These are phyloP conservation scores for Calonectria pteridis DNA, from an alignment of 2,329 filamentous ascomycete species.

Conservation along the genomic window DNA sequence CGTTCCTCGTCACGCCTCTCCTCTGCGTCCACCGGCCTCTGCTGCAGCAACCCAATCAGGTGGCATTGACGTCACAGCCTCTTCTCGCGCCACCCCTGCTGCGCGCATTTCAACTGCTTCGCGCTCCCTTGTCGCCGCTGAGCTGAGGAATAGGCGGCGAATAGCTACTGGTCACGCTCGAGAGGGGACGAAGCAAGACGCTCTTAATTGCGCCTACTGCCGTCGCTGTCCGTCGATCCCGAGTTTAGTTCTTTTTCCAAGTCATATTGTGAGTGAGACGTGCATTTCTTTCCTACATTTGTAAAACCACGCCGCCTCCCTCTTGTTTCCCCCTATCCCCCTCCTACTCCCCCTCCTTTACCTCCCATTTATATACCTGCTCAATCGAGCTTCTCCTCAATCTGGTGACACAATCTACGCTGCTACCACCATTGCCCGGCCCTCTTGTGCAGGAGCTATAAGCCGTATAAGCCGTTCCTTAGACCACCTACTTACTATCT, in stretches of 20 bases:
- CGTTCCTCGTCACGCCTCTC: constrained; percentile 25
- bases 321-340: constrained; percentile 4
- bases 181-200: constrained; percentile 25
- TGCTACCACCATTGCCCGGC: not conserved
- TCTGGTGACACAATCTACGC: not conserved
- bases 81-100: constrained; percentile 23
- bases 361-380: not conserved
- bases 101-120: constrained; percentile 21
- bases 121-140: constrained; percentile 21
- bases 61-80: constrained; percentile 45
- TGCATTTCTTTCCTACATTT: constrained; percentile 14
- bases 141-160: constrained; percentile 27
- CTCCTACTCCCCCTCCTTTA: constrained; percentile 18
- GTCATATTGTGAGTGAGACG: constrained; percentile 23
- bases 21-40: constrained; percentile 24
- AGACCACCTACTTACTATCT: constrained; percentile 9
- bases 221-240: constrained; percentile 22
- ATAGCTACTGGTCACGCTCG: constrained; percentile 25
- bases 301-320: constrained; percentile 29
- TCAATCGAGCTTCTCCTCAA: not conserved
- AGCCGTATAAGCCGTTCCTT: not conserved
- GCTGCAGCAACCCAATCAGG: constrained; percentile 36
- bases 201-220: constrained; percentile 37
- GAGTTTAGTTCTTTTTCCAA: constrained; percentile 12
- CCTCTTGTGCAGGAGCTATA: not conserved